phyloP scores from a whole-genome alignment of 2,329 filamentous ascomycete genomes.

The Beauveria bassiana region DNA sequence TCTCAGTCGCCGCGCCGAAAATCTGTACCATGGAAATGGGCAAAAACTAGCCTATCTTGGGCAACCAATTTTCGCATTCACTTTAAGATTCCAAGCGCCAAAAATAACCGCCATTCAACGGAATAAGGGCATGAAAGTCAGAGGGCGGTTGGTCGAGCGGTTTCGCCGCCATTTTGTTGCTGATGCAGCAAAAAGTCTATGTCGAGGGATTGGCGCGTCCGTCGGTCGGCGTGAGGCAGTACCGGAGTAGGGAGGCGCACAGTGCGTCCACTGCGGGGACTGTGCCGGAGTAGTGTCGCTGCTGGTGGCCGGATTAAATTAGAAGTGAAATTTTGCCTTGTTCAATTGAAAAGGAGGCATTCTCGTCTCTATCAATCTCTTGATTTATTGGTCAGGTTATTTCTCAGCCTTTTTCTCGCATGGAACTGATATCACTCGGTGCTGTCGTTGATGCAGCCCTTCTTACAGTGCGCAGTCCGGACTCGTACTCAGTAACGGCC shows the following conservation, averaged over 20 bases:
- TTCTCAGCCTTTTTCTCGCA: too few species aligned
- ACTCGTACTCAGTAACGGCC: background rate
- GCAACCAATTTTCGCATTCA: slow-evolving; percentile 8
- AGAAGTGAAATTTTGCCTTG: background rate
- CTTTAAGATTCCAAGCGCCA: slow-evolving; percentile 14
- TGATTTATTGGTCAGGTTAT: too few species aligned
- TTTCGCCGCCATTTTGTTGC: background rate
- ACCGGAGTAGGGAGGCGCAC: slow-evolving; percentile 1
- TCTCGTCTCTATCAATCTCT: too few species aligned
- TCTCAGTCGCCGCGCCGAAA: background rate
- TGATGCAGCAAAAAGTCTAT: background rate
- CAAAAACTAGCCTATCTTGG: slow-evolving; percentile 13
- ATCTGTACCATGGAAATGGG: slow-evolving; percentile 10
- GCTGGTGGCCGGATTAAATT: background rate
- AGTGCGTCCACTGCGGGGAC: background rate
- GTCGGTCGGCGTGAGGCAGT: background rate
- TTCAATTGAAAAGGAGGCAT: background rate
- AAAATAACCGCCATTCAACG: slow-evolving; percentile 9
- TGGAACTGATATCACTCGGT: too few species aligned
- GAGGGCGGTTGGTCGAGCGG: background rate
- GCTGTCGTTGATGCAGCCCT: too few species aligned
- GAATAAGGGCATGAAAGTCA: background rate
- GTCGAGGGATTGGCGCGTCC: background rate
- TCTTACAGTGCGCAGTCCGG: background rate
- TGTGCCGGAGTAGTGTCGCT: slow-evolving; percentile 2